Evolutionary conservation across 805 yeast species (phyloP).

Genomic region (Suhomyces xylopsoci): DNA sequence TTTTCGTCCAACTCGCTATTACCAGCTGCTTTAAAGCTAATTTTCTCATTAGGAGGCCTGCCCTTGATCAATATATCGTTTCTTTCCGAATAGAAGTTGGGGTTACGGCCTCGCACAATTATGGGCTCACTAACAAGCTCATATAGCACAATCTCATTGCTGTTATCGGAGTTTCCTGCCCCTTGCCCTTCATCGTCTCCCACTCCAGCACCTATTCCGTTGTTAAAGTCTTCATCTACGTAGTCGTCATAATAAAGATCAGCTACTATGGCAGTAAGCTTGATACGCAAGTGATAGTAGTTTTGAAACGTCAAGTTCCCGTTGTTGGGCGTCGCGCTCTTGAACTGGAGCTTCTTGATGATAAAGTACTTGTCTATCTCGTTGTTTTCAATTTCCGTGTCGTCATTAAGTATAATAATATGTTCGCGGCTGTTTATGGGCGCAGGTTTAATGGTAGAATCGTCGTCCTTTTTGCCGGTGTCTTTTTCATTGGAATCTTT

Average conservation of each 20-base stretch:
- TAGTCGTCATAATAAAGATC: slow-evolving; percentile 38
- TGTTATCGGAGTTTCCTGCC: slow-evolving; percentile 15
- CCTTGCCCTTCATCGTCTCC: slow-evolving; percentile 5
- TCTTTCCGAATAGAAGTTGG: slow-evolving; percentile 55
- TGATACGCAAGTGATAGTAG: slow-evolving; percentile 39
- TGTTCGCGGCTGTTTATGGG: slow-evolving; percentile 21
- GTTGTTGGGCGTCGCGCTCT: slow-evolving; percentile 51
- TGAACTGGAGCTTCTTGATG: slow-evolving; percentile 45
- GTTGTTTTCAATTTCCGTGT: slow-evolving; percentile 15
- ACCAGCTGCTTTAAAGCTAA: slow-evolving; percentile 7
- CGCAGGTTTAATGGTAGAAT: slow-evolving; percentile 13
- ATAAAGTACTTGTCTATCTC: slow-evolving; percentile 29
- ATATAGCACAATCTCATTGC: slow-evolving; percentile 28
- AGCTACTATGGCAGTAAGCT: slow-evolving; percentile 36
- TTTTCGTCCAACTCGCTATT: slow-evolving; percentile 8
- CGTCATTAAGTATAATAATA: slow-evolving; percentile 25
- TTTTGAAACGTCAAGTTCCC: slow-evolving; percentile 46
- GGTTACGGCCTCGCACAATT: slow-evolving; percentile 59
- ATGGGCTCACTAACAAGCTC: slow-evolving; percentile 44
- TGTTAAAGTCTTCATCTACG: slow-evolving; percentile 27
- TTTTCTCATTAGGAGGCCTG: slow-evolving; percentile 7
- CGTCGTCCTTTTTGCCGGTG: slow-evolving; percentile 6
- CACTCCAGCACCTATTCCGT: slow-evolving; percentile 9
- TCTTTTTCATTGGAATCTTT: slow-evolving; percentile 1
- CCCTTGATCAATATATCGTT: slow-evolving; percentile 45